These are phyloP conservation scores for Eimeria sp. DNA, from an alignment of 169 alveolate genomes.

Conservation along the genomic window DNA sequence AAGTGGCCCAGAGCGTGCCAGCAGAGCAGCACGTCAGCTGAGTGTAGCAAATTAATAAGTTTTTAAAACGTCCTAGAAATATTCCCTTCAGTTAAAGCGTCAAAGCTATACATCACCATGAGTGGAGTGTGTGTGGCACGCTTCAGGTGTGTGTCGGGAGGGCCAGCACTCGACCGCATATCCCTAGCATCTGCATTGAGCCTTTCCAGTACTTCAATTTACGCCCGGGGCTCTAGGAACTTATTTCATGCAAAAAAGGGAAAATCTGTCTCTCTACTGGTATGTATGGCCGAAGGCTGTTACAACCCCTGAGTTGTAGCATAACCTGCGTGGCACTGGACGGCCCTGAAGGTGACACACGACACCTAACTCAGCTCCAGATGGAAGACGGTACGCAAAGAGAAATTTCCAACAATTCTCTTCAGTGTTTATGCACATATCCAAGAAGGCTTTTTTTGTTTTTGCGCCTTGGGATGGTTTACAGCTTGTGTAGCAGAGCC, in stretches of 20 bases:
- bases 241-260: background rate
- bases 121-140: background rate
- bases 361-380: too few species aligned
- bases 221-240: background rate
- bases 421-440: too few species aligned
- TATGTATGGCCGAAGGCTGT: background rate
- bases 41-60: background rate
- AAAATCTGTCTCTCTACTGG: background rate
- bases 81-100: background rate
- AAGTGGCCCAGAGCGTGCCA: background rate
- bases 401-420: too few species aligned
- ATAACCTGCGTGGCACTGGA: too few species aligned
- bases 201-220: background rate
- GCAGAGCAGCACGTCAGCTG: background rate
- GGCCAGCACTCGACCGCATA: too few species aligned
- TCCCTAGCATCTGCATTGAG: background rate
- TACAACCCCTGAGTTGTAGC: too few species aligned
- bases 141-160: background rate
- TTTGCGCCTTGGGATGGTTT: too few species aligned
- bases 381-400: too few species aligned
- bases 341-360: too few species aligned
- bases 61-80: background rate
- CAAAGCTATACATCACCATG: background rate
- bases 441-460: too few species aligned
- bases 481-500: too few species aligned